Conservation (phyloP, 73 alveolate genomes). For the Tetrahymena borealis region DNA sequence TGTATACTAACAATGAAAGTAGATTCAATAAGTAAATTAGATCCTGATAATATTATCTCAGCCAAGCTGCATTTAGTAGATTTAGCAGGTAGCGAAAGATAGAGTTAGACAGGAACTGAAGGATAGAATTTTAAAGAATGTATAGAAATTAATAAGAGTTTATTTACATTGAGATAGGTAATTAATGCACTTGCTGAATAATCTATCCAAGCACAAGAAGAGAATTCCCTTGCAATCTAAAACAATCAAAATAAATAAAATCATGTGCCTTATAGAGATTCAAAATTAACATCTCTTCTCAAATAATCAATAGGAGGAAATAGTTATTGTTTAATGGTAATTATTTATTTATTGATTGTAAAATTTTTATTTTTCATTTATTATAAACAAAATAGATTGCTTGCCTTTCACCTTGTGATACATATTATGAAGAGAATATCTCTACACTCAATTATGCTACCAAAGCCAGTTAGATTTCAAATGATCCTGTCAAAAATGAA, state of each 20-base stretch:
- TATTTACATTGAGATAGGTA: conserved; percentile 88
- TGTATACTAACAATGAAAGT: conserved; percentile 80
- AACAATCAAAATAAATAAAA: conserved; percentile 36
- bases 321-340: conserved; percentile 78
- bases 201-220: background rate
- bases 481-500: conserved; percentile 83
- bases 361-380: background rate
- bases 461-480: conserved; percentile 87
- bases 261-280: conserved; percentile 92
- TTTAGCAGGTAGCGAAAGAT: conserved; percentile 96
- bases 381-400: conserved; percentile 55
- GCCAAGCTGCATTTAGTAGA: conserved; percentile 91
- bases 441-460: conserved; percentile 94
- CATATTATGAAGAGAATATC: conserved; percentile 83
- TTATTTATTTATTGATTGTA: background rate
- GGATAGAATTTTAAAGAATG: conserved; percentile 87
- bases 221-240: background rate
- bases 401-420: conserved; percentile 85
- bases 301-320: conserved; percentile 96
- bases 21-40: conserved; percentile 63
- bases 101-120: conserved; percentile 78
- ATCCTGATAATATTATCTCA: conserved; percentile 61
- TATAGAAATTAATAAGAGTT: conserved; percentile 88
- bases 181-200: conserved; percentile 84
- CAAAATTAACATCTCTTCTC: conserved; percentile 87